These are phyloP conservation scores for Desmodesmus armatus DNA, from an alignment of 139 green algal species.

Conservation along the genomic window DNA sequence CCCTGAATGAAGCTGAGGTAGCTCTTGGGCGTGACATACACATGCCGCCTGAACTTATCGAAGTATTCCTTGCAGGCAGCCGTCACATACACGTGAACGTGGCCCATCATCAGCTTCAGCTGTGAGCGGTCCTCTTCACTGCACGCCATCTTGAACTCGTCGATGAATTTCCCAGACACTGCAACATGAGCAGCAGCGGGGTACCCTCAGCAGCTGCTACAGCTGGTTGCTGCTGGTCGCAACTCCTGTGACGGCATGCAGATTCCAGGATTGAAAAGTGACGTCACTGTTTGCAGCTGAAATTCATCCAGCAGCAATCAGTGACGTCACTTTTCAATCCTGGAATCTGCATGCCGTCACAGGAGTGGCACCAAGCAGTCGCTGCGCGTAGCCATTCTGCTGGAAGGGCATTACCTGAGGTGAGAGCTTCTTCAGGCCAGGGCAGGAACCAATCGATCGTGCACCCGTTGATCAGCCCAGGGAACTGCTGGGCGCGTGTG, in stretches of 20 bases:
- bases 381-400: too few species aligned
- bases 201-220: too few species aligned
- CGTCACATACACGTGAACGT: constrained; percentile 88
- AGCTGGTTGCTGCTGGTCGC: too few species aligned
- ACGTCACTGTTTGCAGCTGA: too few species aligned
- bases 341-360: too few species aligned
- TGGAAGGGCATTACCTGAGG: too few species aligned
- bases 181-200: too few species aligned
- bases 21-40: constrained; percentile 95
- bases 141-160: constrained; percentile 89
- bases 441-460: constrained; percentile 95
- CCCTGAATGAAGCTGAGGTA: constrained; percentile 94
- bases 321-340: too few species aligned
- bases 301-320: too few species aligned
- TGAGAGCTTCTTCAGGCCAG: constrained; percentile 80
- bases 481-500: constrained; percentile 91
- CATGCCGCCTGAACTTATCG: constrained; percentile 88
- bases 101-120: constrained; percentile 90
- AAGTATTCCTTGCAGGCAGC: constrained; percentile 92
- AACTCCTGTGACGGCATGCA: too few species aligned
- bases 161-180: constrained; percentile 90
- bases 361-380: too few species aligned
- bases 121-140: constrained; percentile 74
- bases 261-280: too few species aligned
- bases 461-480: constrained; percentile 94